phyloP scores from a whole-genome alignment of 441 rosid species.

The Hura crepitans region DNA sequence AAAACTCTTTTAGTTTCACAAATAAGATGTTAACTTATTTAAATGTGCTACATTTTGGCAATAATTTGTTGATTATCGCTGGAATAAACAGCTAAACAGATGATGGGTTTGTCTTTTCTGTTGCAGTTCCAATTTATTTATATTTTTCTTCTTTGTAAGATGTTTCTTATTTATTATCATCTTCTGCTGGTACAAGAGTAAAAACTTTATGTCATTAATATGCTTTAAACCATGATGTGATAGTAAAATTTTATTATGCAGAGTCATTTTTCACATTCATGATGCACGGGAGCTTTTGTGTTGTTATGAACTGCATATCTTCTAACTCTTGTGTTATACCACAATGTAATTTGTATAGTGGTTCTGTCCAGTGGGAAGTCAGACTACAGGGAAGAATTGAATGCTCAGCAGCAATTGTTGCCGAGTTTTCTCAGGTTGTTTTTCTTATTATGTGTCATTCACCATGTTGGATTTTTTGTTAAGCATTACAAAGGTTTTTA shows the following conservation, averaged over 20 bases:
- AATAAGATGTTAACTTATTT: not conserved
- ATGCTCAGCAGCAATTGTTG: conserved; percentile 73
- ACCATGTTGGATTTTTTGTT: conserved; percentile 15
- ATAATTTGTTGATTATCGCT: not conserved
- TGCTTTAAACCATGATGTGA: too few relatives aligned
- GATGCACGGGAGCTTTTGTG: conserved; percentile 9
- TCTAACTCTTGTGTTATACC: conserved; percentile 17
- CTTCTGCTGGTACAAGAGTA: not conserved
- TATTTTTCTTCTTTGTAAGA: not conserved
- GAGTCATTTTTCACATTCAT: not conserved
- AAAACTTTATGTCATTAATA: not conserved
- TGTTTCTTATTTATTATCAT: not conserved
- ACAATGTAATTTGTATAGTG: conserved; percentile 42
- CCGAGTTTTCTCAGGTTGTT: conserved; percentile 76
- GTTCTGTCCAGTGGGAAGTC: conserved; percentile 72
- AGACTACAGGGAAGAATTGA: conserved; percentile 74
- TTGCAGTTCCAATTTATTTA: not conserved
- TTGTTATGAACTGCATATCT: conserved; percentile 11
- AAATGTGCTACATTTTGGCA: not conserved
- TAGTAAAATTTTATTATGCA: too few relatives aligned
- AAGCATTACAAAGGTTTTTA: conserved; percentile 15
- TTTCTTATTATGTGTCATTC: conserved; percentile 17
- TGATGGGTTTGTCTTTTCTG: not conserved
- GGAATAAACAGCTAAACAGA: not conserved
- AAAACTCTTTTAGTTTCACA: not conserved